Evolutionary conservation across 192 early-diverging fungal species (phyloP), one percentile per base, ranked within the genome.

Genomic region (Allomyces macrogynus): DNA sequence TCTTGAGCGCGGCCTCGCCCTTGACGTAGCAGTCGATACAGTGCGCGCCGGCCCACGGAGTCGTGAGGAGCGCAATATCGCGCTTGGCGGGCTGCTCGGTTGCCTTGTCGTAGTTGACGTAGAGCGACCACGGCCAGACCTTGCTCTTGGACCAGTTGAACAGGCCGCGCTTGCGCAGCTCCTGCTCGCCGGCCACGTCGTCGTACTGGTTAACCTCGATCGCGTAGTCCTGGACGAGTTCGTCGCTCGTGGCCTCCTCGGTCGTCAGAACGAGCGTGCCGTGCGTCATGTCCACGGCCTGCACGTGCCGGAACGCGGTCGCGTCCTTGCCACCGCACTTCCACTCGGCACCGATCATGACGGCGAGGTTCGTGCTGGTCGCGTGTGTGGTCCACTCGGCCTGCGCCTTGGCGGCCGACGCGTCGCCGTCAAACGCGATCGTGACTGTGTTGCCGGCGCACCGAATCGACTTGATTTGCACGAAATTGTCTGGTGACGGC

Each of bases 171-270:
- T 68, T 68, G 11, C 16, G 5, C 61, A 62, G 62, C 5, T 14
- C 20, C 49, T 14, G 12, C 16, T 14, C 20, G 49, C 49, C 49
- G 16, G 12, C 20, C 16, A 14, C 49, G 49, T 57, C 20, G 25
- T 67, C 63, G 43, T 42, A 60, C 63, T 68, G 67, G 18, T 25
- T 68, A 11, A 68, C 43, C 24, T 60, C 40, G 43, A 68, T 23
- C 32, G 27, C 63, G 23, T 24, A 68, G 16, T 63, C 43, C 43
- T 68, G 23, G 16, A 68, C 63, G 1, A 68, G 10, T n/a, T 62
- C 62, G 18, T 60, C 49, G 23, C n/a, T 24, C 18, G 62, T 43
- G 10, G 60, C 25, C 10, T 62, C 62, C 4, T 24, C 42, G 43
- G 62, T 23, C 49, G 57, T 63, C 32, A 62, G 24, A 18, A 63